Evolutionary conservation across 441 rosid species (phyloP), one percentile per base, ranked within the genome.

Genomic region (Adansonia rubrostipa): DNA sequence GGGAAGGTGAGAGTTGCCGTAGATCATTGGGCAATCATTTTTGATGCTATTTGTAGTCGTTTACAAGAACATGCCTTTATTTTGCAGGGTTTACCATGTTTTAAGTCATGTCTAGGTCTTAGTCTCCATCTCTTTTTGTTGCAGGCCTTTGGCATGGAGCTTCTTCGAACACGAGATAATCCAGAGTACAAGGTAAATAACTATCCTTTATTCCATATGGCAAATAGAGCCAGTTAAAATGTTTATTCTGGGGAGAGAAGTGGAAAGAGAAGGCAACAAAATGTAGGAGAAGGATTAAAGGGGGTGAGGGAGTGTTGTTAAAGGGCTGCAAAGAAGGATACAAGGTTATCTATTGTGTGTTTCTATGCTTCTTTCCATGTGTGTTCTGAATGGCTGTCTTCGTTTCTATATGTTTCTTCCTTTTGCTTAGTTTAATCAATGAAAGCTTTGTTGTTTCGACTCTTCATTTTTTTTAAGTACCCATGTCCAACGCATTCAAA

Each of bases 61-160:
- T 24, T 48, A 40, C 61, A 4, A 1, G 33, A 28, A 28, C 3
- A 28, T 28, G 33, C 33, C 36, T 13, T 20, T 24, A 13, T 62
- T 24, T 24, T 24, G 28, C 28, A 24, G 28, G 28, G 28, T 24
- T 24, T 24, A 24, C 28, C 1, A 24, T 24, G 1, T 24, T 24
- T 24, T 24, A 24, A 24, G 28, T 24, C 28, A 24, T 24, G 28
- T 24, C 28, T 24, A 24, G 71, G 24, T 73, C 48, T 73, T 36
- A 19, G 17, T 36, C 76, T 56, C 65, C n/a, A 9, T 64, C 22
- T 15, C 47, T 19, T 69, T 73, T 73, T 24, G 6, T 24, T 20
- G 13, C 74, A 87, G 90, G 90, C 90, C 65, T 87, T 83, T 77
- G 90, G 90, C 65, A 87, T 87, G 90, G 84, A 87, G 74, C 87